Percentiles rank a stretch among this genome's conserved stretches.
These are phyloP conservation scores for Penicillium sp. DNA, from an alignment of 2,329 filamentous ascomycete species.

Conservation along the genomic window DNA sequence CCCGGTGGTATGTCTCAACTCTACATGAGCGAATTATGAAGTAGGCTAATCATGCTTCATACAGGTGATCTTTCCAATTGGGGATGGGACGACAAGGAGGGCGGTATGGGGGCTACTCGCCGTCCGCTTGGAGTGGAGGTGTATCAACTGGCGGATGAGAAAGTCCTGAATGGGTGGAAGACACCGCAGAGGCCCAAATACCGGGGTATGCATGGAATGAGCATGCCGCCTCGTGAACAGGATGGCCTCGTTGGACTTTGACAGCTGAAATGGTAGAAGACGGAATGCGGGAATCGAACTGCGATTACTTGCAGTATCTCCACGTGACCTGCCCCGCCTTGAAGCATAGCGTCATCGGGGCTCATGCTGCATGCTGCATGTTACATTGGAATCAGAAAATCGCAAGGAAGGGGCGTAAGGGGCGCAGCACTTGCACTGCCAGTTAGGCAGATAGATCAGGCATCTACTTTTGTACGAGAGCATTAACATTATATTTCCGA, in stretches of 20 bases:
- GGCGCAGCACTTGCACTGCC: neutral
- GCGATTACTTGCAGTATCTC: constrained; percentile 6
- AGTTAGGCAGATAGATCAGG: neutral
- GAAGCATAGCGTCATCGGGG: constrained; percentile 13
- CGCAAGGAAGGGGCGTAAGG: neutral
- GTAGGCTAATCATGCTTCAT: constrained; percentile 14
- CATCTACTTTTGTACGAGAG: neutral
- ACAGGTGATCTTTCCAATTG: constrained; percentile 68
- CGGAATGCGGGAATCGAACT: neutral
- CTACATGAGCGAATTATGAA: neutral
- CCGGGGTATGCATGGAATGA: constrained; percentile 62
- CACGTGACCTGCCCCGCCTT: constrained; percentile 22
- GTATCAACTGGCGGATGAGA: constrained; percentile 56
- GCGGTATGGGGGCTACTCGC: constrained; percentile 63
- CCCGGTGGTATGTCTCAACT: constrained; percentile 54
- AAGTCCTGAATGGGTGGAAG: constrained; percentile 59
- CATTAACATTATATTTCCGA: neutral
- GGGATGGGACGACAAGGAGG: constrained; percentile 64
- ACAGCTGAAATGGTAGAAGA: neutral
- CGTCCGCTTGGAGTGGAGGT: constrained; percentile 71
- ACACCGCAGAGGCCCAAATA: constrained; percentile 59
- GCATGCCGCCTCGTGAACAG: constrained; percentile 40
- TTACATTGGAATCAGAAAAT: constrained; percentile 5
- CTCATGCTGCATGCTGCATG: constrained; percentile 10
- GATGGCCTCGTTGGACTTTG: constrained; percentile 29